Conservation (phyloP, 2,329 filamentous ascomycete genomes). For the Ophioceras dolichostomum region DNA sequence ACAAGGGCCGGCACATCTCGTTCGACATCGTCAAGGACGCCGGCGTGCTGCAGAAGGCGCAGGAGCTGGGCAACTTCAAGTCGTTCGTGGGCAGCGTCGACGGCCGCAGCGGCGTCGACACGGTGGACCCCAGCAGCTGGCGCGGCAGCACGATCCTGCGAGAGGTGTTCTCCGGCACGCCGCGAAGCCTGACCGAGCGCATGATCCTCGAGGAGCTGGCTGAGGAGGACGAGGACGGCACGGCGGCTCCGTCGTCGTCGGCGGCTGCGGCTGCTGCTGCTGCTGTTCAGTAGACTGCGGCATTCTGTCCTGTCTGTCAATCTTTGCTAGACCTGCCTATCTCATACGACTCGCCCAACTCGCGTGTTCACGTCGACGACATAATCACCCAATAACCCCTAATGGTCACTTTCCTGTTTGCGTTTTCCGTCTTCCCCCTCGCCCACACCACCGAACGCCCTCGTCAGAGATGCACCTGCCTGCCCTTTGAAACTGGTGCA, state of each 20-base stretch:
- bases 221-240: conserved; percentile 1
- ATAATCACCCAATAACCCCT: no score
- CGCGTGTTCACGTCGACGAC: no score
- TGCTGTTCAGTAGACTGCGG: no score
- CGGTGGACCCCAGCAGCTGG: conserved; percentile 14
- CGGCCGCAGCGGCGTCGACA: conserved; percentile 15
- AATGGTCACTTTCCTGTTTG: no score
- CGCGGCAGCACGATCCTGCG: conserved; percentile 11
- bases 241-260: no score
- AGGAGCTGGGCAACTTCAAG: conserved; percentile 21
- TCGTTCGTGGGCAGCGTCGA: conserved; percentile 29
- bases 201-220: conserved; percentile 13
- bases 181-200: conserved; percentile 20
- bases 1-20: conserved; percentile 23
- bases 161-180: conserved; percentile 8
- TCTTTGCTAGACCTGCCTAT: neutral
- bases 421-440: no score
- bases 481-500: no score
- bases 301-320: no score
- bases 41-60: conserved; percentile 23
- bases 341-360: no score
- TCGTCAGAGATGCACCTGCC: no score
- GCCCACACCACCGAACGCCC: no score
- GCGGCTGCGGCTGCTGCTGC: no score
- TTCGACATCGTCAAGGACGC: conserved; percentile 24